Conservation (phyloP, 441 rosid species). For the Populus hybrid region DNA sequence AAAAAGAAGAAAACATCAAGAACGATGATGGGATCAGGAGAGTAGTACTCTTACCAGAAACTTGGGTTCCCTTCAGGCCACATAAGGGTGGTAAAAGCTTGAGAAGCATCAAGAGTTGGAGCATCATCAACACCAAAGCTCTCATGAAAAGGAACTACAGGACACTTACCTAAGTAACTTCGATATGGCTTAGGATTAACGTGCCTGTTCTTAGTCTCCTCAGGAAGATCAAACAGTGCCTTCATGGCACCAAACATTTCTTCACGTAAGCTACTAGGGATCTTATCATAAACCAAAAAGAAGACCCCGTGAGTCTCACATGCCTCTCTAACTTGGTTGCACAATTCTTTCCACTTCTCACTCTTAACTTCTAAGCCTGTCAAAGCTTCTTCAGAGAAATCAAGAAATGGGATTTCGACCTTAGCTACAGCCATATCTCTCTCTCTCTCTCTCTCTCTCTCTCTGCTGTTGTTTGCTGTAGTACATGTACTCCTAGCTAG, state of each 20-base stretch:
- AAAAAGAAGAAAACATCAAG: neutral
- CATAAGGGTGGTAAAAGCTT: slow-evolving; percentile 37
- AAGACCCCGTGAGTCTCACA: slow-evolving; percentile 42
- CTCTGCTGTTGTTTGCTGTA: neutral
- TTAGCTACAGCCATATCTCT: slow-evolving; percentile 13
- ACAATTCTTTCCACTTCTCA: slow-evolving; percentile 21
- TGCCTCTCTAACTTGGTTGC: slow-evolving; percentile 36
- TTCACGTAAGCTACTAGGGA: slow-evolving; percentile 15
- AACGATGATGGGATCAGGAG: neutral
- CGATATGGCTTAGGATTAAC: slow-evolving; percentile 34
- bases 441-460: slow-evolving; percentile 4
- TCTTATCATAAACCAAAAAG: slow-evolving; percentile 14
- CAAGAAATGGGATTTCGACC: slow-evolving; percentile 27
- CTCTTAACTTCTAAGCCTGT: neutral
- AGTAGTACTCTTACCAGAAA: slow-evolving; percentile 29
- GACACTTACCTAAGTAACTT: slow-evolving; percentile 28
- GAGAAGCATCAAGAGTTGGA: slow-evolving; percentile 8
- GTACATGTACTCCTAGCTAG: neutral
- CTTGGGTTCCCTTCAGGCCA: slow-evolving; percentile 42
- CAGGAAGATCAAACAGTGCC: slow-evolving; percentile 40
- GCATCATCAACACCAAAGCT: slow-evolving; percentile 44
- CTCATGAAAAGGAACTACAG: slow-evolving; percentile 29
- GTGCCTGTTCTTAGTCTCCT: slow-evolving; percentile 35
- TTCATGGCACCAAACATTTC: slow-evolving; percentile 26
- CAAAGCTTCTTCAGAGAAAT: slow-evolving; percentile 16